Base-by-base conservation (phyloP, 805 yeast species). In the Limtongia smithiae region DNA sequence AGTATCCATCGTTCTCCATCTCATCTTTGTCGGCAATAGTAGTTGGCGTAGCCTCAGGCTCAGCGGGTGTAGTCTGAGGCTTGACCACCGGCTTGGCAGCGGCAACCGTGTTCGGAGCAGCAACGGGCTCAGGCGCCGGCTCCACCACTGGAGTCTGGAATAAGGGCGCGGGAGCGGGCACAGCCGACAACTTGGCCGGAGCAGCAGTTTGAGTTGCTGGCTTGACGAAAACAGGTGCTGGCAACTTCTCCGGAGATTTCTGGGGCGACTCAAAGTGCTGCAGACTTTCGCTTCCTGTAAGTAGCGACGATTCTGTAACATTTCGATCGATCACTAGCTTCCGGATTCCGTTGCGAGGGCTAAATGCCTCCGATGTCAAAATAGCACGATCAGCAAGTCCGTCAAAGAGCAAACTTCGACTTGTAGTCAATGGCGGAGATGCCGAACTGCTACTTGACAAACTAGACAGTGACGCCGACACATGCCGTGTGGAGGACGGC, bases 1-100 rank as follows among this genome's bases (percentile, higher is more conserved):
- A 93, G 68, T 90, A 93, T 4, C 90, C 96, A 41, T 84, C 78
- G 12, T 80, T 81, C 44, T 83, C 79, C 25, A 73, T 21, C 24
- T 37, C 35, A 2, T 41, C 24, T n/a, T 41, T 31, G 9, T 32
- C 37, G 18, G 30, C 25, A n/a, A 33, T 4, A 8, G 33, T 4
- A 14, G 20, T 25, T n/a, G 21, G 15, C n/a, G n/a, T 12, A 25
- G 25, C 31, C n/a, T 5, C 24, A n/a, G 33, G 9, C n/a, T 17
- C 15, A 25, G 42, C 34, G 9, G 20, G 12, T 7, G 35, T 7
- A 11, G 24, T 9, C 6, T 6, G 22, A 3, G 38, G 32, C 14
- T 18, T 41, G n/a, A 18, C 37, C 30, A 12, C 17, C 34, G 32
- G 38, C 2, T 18, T 21, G 4, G 34, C 7, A 34, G 34, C 25